Evolutionary conservation across 208 protist genomes (phyloP).

Genomic region (Trypanosoma boissoni): DNA sequence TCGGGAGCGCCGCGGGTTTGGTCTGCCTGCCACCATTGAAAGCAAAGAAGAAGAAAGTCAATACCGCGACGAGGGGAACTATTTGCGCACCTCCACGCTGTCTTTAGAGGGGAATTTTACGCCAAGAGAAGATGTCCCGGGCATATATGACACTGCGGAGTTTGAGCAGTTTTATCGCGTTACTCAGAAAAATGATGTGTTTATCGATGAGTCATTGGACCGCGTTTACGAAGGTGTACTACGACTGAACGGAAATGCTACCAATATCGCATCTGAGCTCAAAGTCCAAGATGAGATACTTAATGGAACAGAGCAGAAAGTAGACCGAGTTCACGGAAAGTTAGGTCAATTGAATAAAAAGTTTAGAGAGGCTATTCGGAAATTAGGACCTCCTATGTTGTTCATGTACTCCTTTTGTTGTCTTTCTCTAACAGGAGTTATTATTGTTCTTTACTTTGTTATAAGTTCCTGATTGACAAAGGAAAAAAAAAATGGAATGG

Average conservation of each 20-base stretch:
- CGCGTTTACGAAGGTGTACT: constrained; percentile 52
- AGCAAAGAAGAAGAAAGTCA: neutral
- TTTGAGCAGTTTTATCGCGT: constrained; percentile 51
- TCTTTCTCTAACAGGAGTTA: constrained; percentile 43
- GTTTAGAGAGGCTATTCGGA: constrained; percentile 42
- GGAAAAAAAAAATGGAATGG: neutral
- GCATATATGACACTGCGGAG: constrained; percentile 49
- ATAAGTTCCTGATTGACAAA: constrained; percentile 14
- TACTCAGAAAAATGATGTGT: constrained; percentile 42
- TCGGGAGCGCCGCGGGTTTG: constrained; percentile 28
- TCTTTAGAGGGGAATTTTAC: no score
- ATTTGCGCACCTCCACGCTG: neutral
- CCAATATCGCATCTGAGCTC: constrained; percentile 58
- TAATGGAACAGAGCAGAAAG: constrained; percentile 34
- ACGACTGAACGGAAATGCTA: constrained; percentile 61
- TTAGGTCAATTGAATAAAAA: constrained; percentile 53
- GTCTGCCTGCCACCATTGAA: no score
- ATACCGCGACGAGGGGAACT: neutral
- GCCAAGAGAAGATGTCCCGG: no score
- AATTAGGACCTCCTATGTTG: constrained; percentile 52
- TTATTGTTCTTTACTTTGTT: constrained; percentile 48
- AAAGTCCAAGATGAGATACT: constrained; percentile 39
- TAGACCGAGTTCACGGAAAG: constrained; percentile 35
- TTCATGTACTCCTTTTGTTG: constrained; percentile 51
- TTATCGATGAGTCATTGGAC: constrained; percentile 65